Conservation (phyloP, 352 stramenopile species). For the Aphanomyces astaci region DNA sequence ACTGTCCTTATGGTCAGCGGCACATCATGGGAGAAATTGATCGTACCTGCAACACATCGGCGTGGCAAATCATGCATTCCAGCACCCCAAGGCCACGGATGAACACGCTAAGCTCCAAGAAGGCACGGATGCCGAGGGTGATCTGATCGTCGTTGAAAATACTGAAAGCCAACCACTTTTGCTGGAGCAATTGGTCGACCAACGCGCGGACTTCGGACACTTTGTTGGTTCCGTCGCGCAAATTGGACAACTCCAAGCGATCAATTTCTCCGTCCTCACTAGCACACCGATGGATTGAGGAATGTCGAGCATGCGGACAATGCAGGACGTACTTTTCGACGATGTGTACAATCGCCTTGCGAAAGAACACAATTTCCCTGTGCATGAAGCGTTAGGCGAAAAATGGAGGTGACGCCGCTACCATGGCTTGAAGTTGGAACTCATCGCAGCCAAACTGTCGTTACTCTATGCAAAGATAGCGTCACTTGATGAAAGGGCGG, state of each 20-base stretch:
- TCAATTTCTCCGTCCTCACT: conserved; percentile 61
- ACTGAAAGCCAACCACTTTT: conserved; percentile 63
- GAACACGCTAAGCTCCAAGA: conserved; percentile 65
- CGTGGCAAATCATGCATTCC: conserved; percentile 71
- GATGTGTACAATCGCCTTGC: conserved; percentile 74
- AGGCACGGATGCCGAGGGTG: conserved; percentile 59
- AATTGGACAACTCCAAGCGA: conserved; percentile 56
- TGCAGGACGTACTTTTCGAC: conserved; percentile 43
- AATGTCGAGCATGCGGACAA: not conserved
- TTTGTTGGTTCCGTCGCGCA: conserved; percentile 49
- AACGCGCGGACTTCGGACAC: conserved; percentile 60
- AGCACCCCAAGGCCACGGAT: conserved; percentile 65
- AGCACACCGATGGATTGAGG: not conserved
- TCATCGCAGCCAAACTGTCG: conserved; percentile 61
- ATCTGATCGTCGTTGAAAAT: conserved; percentile 34
- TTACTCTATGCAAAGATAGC: conserved; percentile 39
- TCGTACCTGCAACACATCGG: conserved; percentile 55
- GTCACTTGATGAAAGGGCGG: not conserved
- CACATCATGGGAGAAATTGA: not conserved
- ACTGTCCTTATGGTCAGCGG: not conserved
- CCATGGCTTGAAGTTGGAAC: conserved; percentile 67
- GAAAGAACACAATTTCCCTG: conserved; percentile 76
- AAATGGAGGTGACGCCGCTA: not conserved
- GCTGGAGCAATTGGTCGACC: conserved; percentile 47
- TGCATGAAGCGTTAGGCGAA: not conserved